Percentiles rank a stretch among this genome's conserved stretches.
Evolutionary conservation across 192 early-diverging fungal genomes (phyloP).

Genomic region (Chytriomyces hyalinus): DNA sequence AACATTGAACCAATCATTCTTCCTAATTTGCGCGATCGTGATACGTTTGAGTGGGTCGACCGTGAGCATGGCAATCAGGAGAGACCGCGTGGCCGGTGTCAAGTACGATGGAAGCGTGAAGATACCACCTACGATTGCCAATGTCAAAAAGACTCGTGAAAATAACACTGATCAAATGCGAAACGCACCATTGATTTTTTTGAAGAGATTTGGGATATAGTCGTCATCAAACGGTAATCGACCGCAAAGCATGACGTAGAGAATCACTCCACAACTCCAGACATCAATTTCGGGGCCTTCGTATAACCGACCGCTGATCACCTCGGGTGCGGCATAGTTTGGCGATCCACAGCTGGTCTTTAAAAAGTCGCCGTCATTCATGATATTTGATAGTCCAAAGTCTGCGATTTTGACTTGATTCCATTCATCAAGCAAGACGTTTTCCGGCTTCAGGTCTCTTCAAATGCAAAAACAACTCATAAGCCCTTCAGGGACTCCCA

Average conservation of each 20-base stretch:
- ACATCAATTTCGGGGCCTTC: conserved; percentile 98
- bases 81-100: conserved; percentile 77
- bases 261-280: conserved; percentile 96
- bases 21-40: conserved; percentile 82
- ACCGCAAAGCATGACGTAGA: conserved; percentile 97
- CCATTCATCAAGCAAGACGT: conserved; percentile 59
- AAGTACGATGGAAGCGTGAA: conserved; percentile 90
- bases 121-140: conserved; percentile 69
- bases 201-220: conserved; percentile 78
- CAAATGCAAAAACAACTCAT: neutral
- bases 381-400: conserved; percentile 63
- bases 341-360: conserved; percentile 55
- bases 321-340: conserved; percentile 69
- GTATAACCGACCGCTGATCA: conserved; percentile 76
- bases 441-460: conserved; percentile 64
- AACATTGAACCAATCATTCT: conserved; percentile 91
- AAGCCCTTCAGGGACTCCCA: neutral
- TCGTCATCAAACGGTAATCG: conserved; percentile 98
- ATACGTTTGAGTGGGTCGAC: conserved; percentile 97
- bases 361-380: conserved; percentile 60
- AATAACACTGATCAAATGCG: neutral
- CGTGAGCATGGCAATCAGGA: conserved; percentile 88
- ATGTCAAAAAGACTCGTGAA: neutral
- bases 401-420: conserved; percentile 67
- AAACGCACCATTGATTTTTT: conserved; percentile 86